These are phyloP conservation scores for Brassica rapa DNA, from an alignment of 345 rosid genomes.

Conservation along the genomic window DNA sequence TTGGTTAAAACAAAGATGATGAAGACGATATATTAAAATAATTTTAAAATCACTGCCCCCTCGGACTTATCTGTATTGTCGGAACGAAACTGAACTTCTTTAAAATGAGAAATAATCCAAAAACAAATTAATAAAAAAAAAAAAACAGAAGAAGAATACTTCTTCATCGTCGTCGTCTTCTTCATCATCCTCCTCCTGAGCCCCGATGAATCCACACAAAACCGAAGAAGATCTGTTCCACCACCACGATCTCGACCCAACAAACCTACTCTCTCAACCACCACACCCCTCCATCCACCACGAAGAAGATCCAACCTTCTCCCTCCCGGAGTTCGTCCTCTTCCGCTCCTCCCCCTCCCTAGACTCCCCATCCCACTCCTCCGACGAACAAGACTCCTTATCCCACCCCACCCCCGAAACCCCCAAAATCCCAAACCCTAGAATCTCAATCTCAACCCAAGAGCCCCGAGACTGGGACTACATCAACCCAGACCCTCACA, in stretches of 20 bases:
- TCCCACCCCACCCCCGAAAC: constrained; percentile 32
- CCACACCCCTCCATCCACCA: constrained; percentile 49
- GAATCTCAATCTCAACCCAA: neutral
- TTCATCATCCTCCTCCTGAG: constrained; percentile 3
- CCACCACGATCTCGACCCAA: constrained; percentile 53
- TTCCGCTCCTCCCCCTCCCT: constrained; percentile 75
- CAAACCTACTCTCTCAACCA: constrained; percentile 49
- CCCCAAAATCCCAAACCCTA: constrained; percentile 41
- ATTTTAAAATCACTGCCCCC: neutral
- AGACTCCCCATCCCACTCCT: constrained; percentile 56
- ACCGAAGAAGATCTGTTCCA: constrained; percentile 60
- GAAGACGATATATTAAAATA: neutral
- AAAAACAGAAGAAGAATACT: constrained; percentile 13
- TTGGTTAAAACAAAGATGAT: neutral
- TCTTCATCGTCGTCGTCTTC: constrained; percentile 2
- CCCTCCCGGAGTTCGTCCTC: constrained; percentile 71
- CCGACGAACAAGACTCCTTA: constrained; percentile 53
- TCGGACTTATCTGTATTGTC: constrained; percentile 32
- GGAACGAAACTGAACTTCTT: constrained; percentile 25
- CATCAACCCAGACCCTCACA: constrained; percentile 80
- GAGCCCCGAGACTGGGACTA: constrained; percentile 34
- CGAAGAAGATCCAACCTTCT: constrained; percentile 48
- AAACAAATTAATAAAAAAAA: neutral
- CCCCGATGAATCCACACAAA: constrained; percentile 69
- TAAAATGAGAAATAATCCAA: constrained; percentile 13